Percentiles rank a stretch among this genome's conserved stretches.
Evolutionary conservation across 805 yeast species (phyloP).

Genomic region (Brettanomyces nanus): DNA sequence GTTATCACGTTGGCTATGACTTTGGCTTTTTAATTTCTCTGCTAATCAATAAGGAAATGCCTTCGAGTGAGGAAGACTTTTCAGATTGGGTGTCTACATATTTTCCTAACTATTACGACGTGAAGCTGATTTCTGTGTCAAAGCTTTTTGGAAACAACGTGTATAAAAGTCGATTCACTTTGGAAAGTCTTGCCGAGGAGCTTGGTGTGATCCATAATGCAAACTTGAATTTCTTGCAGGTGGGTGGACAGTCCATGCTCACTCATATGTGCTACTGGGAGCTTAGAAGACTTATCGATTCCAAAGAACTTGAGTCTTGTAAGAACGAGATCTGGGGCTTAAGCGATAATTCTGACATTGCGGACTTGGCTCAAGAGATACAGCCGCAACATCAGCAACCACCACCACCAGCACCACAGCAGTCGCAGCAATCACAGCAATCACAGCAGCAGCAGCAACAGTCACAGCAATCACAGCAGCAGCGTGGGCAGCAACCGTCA

Average conservation of each 20-base stretch:
- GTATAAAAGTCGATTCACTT: slow-evolving; percentile 30
- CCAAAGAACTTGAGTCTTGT: slow-evolving; percentile 11
- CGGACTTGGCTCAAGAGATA: slow-evolving; percentile 1
- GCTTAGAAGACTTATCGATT: slow-evolving; percentile 26
- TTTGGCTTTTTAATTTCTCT: slow-evolving; percentile 80
- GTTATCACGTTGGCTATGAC: slow-evolving; percentile 92
- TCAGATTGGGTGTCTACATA: slow-evolving; percentile 58
- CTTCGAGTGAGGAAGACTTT: slow-evolving; percentile 73
- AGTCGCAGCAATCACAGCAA: slow-evolving; percentile 3
- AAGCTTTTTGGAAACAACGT: slow-evolving; percentile 14
- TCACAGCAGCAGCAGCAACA: slow-evolving; percentile 5
- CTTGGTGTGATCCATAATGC: slow-evolving; percentile 57
- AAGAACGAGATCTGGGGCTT: slow-evolving; percentile 27
- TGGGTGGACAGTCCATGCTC: slow-evolving; percentile 56
- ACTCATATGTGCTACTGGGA: slow-evolving; percentile 61
- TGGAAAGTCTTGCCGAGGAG: slow-evolving; percentile 64
- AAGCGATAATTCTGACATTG: slow-evolving; percentile 12
- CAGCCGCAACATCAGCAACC: slow-evolving; percentile 5
- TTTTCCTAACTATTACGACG: slow-evolving; percentile 79
- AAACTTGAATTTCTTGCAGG: slow-evolving; percentile 39
- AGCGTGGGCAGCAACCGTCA: neutral
- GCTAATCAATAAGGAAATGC: slow-evolving; percentile 68
- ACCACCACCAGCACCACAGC: neutral
- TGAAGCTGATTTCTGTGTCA: slow-evolving; percentile 44
- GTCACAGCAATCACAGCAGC: slow-evolving; percentile 1